Evolutionary conservation across 108 stramenopile genomes (phyloP).

Genomic region (Conticribra guillardii): DNA sequence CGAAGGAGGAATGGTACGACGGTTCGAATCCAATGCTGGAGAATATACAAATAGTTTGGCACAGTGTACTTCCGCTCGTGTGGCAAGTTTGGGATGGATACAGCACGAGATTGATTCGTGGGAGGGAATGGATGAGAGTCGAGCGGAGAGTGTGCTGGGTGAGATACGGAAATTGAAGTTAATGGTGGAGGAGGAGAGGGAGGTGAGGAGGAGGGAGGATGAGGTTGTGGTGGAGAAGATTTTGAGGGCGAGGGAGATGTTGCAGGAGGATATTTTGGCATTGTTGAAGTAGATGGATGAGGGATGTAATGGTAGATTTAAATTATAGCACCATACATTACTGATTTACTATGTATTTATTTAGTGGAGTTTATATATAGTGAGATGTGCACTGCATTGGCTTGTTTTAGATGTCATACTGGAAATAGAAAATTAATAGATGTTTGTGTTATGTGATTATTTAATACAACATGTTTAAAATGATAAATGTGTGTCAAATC

Average conservation of each 20-base stretch:
- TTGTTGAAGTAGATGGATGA: slow-evolving; percentile 1
- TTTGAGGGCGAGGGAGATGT: slow-evolving; percentile 14
- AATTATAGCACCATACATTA: too few species aligned
- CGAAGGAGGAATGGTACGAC: slow-evolving; percentile 61
- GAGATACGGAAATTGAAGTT: slow-evolving; percentile 42
- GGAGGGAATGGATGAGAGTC: slow-evolving; percentile 22
- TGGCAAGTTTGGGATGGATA: slow-evolving; percentile 30
- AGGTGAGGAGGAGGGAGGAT: slow-evolving; percentile 31
- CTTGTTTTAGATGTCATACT: too few species aligned
- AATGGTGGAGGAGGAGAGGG: slow-evolving; percentile 15
- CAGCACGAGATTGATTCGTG: slow-evolving; percentile 30
- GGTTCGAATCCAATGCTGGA: slow-evolving; percentile 53
- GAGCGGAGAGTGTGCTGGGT: slow-evolving; percentile 32
- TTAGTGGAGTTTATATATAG: too few species aligned
- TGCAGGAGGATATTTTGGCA: slow-evolving; percentile 36
- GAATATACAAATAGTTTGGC: slow-evolving; percentile 24
- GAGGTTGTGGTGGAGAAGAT: slow-evolving; percentile 34
- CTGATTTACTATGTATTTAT: too few species aligned
- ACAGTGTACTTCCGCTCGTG: slow-evolving; percentile 31
- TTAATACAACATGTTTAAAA: too few species aligned
- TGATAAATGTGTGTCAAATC: too few species aligned
- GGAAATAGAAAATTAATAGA: too few species aligned
- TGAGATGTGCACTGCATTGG: too few species aligned
- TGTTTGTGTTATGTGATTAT: too few species aligned
- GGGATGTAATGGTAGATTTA: not conserved